Evolutionary conservation across 768 basidiomycete species (phyloP), one percentile per base, ranked within the genome.

Genomic region (Psilocybe cubensis): DNA sequence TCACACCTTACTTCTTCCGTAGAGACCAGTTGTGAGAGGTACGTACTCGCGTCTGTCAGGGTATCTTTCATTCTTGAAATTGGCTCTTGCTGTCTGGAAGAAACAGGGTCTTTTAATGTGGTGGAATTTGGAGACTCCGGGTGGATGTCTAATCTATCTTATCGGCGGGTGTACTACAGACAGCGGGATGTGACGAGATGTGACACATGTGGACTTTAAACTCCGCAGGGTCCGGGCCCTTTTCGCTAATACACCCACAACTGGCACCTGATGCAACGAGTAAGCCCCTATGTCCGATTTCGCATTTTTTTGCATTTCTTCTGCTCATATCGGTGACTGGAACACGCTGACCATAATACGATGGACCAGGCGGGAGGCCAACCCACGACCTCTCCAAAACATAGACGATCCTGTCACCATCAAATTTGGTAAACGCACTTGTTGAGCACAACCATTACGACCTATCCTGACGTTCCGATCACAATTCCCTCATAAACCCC

Each of bases 11-110:
- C 24, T 38, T 8, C 38, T 35, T 23, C 24, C n/a, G 29, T 38
- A 33, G 40, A 29, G 3, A 6, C 5, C 18, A 28, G 27, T 27
- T 45, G 25, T 14, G 24, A 53, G 11, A 27, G n/a, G 41, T 43
- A 80, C 86, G 66, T 70, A 89, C 89, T 91, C 11, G 89, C 87
- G 70, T 90, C 84, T 62, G 76, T 79, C 54, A 88, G 70, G 25
- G 76, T 74, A 60, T 87, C 76, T 69, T 87, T 89, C 87, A 89
- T 88, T 28, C 51, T 44, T 12, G 25, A 14, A n/a, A 35, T 35
- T 33, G 41, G 17, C 47, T n/a, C n/a, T 23, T 47, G 14, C 31
- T 21, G 20, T 23, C 27, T 11, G 28, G 28, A 20, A 27, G 52
- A 40, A 25, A 33, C 53, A 46, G 53, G 49, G 48, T 59, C 44